Percentiles rank a stretch among this genome's conserved stretches.
These are phyloP conservation scores for Amphibolis antarctica DNA, from an alignment of 106 monocot genomes.

Conservation along the genomic window DNA sequence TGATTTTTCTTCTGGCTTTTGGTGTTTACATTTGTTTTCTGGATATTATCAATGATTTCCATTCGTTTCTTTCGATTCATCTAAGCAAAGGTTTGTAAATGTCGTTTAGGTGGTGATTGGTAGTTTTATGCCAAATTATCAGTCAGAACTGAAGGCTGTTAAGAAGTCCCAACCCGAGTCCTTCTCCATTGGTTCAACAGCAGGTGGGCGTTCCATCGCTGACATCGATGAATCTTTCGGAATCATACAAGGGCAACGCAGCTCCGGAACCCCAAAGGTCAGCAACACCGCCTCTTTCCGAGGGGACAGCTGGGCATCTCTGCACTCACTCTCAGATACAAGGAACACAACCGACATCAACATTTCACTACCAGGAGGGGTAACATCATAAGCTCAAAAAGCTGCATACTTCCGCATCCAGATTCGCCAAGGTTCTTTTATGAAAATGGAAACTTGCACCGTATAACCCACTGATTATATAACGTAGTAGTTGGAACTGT, in stretches of 20 bases:
- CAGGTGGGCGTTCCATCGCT: conserved; percentile 22
- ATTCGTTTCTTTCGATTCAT: no score
- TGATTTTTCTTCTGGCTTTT: no score
- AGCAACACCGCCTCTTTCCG: conserved; percentile 1
- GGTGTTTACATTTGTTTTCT: no score
- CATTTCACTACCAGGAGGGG: background rate
- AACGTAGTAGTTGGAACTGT: background rate
- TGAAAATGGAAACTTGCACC: background rate
- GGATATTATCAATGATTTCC: no score
- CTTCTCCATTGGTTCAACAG: conserved; percentile 9
- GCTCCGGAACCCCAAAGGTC: background rate
- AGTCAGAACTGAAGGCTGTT: conserved; percentile 51
- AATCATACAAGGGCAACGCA: conserved; percentile 2
- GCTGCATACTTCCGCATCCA: background rate
- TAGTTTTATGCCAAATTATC: conserved; percentile 60
- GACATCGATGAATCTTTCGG: conserved; percentile 32
- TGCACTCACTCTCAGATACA: conserved; percentile 3
- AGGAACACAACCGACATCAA: conserved; percentile 3
- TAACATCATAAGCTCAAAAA: background rate
- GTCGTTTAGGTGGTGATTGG: conserved; percentile 59
- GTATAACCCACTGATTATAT: background rate
- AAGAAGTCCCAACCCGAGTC: conserved; percentile 39
- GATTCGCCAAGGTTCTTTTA: background rate
- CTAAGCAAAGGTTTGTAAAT: no score
- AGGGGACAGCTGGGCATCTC: background rate